Conservation (phyloP, 805 yeast genomes). For the Isabelozyma pseudorhagii region DNA sequence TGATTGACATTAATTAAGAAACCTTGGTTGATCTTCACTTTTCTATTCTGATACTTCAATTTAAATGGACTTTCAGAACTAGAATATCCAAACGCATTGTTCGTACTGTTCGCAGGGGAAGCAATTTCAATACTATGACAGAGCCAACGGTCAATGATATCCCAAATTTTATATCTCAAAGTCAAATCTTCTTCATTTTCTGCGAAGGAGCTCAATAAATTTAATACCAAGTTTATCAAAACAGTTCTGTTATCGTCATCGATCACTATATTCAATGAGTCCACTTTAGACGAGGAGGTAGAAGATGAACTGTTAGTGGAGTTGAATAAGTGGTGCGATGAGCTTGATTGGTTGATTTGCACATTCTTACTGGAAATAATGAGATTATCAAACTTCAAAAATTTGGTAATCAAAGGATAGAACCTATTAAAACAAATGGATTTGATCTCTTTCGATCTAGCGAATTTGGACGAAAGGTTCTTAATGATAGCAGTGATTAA, state of each 20-base stretch:
- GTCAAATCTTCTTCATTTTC: conserved; percentile 28
- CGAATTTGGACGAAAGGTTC: conserved; percentile 20
- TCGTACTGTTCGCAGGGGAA: conserved; percentile 4
- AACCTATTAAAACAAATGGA: conserved; percentile 29
- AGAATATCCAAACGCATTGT: conserved; percentile 2
- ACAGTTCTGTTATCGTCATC: conserved; percentile 35
- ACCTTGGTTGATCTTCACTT: conserved; percentile 19
- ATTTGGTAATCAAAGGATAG: conserved; percentile 29
- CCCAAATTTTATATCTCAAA: conserved; percentile 58
- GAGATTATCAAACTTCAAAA: conserved; percentile 39
- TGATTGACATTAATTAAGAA: conserved; percentile 44
- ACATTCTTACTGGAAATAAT: conserved; percentile 14
- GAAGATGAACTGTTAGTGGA: conserved; percentile 2
- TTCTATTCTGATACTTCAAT: conserved; percentile 1
- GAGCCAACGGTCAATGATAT: conserved; percentile 66
- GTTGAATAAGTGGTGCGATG: conserved; percentile 1
- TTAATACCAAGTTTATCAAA: conserved; percentile 39
- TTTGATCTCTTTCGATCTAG: conserved; percentile 22
- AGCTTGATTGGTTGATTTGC: neutral
- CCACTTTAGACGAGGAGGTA: conserved; percentile 3
- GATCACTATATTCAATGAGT: conserved; percentile 20
- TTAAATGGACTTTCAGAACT: conserved; percentile 7
- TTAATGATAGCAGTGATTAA: conserved; percentile 44
- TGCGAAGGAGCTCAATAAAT: conserved; percentile 52
- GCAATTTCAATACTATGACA: conserved; percentile 31